These are phyloP conservation scores for Plasmodium reichenowi DNA, from an alignment of 169 alveolate species.

Conservation along the genomic window DNA sequence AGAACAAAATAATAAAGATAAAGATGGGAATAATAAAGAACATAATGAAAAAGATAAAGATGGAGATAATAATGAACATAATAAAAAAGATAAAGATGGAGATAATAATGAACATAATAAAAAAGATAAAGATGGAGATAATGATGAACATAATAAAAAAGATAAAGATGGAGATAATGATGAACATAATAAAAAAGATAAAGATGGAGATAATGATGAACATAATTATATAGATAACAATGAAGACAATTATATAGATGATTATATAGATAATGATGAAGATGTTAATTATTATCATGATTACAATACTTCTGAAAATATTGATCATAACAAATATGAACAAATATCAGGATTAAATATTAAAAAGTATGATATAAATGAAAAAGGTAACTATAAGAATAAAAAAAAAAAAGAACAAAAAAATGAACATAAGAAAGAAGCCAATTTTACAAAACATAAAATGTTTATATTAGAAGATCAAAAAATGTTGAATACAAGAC, in stretches of 20 bases:
- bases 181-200: neutral
- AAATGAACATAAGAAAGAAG: no score
- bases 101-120: neutral
- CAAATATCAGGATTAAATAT: neutral
- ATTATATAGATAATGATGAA: neutral
- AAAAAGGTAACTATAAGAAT: neutral
- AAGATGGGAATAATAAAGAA: neutral
- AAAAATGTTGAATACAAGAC: no score
- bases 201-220: neutral
- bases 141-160: neutral
- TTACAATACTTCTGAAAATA: neutral
- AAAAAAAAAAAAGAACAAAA: neutral
- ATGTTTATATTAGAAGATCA: no score
- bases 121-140: neutral
- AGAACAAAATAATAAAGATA: neutral
- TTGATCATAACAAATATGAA: neutral
- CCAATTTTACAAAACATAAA: no score
- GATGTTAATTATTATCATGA: neutral
- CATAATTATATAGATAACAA: neutral
- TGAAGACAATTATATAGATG: neutral
- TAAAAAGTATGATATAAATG: no score
- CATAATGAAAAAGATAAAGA: neutral
- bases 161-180: neutral
- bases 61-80: neutral
- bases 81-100: neutral